Conservation (phyloP, 2,329 filamentous ascomycete species). For the Sporothrix euskadiensis region DNA sequence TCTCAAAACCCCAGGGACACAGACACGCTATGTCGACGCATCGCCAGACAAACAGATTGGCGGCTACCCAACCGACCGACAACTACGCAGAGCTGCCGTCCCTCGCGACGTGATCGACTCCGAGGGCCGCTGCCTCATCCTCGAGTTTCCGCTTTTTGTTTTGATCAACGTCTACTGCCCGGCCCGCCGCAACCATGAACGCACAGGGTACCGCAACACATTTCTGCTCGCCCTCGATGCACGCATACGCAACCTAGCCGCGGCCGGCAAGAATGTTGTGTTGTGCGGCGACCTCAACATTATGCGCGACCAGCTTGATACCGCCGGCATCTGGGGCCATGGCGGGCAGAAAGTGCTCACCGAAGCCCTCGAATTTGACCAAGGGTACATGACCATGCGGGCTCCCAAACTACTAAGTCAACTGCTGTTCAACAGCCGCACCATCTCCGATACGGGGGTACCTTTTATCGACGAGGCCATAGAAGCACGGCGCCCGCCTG, state of each 20-base stretch:
- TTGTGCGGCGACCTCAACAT: conserved; percentile 90
- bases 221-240: conserved; percentile 81
- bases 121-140: conserved; percentile 84
- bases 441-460: conserved; percentile 61
- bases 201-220: conserved; percentile 77
- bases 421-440: conserved; percentile 69
- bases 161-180: conserved; percentile 91
- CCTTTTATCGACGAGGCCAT: conserved; percentile 50
- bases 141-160: conserved; percentile 95
- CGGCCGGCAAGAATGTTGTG: conserved; percentile 79
- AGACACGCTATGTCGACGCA: conserved; percentile 71
- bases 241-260: conserved; percentile 78
- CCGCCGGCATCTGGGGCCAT: conserved; percentile 59
- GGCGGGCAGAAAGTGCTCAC: conserved; percentile 67
- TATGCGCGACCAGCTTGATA: conserved; percentile 67
- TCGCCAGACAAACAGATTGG: conserved; percentile 76
- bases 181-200: conserved; percentile 77
- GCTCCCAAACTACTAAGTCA: conserved; percentile 81
- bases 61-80: conserved; percentile 73
- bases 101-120: conserved; percentile 78
- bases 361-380: conserved; percentile 60
- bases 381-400: conserved; percentile 72
- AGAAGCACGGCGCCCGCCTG: conserved; percentile 44
- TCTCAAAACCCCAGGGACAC: conserved; percentile 70
- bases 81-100: conserved; percentile 56